Base-by-base conservation (phyloP, 768 basidiomycete species). In the Pleurotus citrinopileatus region DNA sequence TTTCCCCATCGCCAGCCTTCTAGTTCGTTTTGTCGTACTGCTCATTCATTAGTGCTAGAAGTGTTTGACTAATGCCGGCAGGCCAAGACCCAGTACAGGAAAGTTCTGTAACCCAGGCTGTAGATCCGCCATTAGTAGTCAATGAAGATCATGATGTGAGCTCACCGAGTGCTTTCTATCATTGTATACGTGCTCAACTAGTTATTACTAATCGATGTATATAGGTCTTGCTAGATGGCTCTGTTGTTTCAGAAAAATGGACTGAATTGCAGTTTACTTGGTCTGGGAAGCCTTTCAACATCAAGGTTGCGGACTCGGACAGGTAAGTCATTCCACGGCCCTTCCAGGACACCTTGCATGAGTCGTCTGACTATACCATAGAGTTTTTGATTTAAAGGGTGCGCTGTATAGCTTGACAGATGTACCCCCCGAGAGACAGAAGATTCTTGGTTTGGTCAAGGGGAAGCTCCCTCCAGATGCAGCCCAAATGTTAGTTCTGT, bases 381-480 rank as follows among this genome's bases (percentile, higher is more conserved):
- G 91, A 68, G 81, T 94, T 9, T 89, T 83, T 61, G 93, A 95
- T 63, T 74, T 95, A 60, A 91, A 93, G 69, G 73, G 75, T 13
- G 67, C 77, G 2, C 73, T 96, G 34, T 78, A 86, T 54, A 75
- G 70, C 28, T 63, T 92, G 48, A 96, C 92, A 3, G 79, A 75
- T 52, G 92, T 96, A 3, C 91, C 92, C 9, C 81, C 83, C 23
- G 90, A 89, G 61, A 76, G 91, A 5, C 91, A 94, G 72, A 95
- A 96, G 72, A 85, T 95, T 53, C 75, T 94, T 26, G 92, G 92
- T 0, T 69, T 96, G 22, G 84, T 88, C 26, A 92, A 90, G 62
- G 89, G 89, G 23, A 94, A 89, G 66, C 69, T 92, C 6, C 90
- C 91, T 5, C 75, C 81, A 1, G 91, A 95, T 61, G 82, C 89